phyloP scores from a whole-genome alignment of 305 asterid genomes.

The Fraxinus ornus region DNA sequence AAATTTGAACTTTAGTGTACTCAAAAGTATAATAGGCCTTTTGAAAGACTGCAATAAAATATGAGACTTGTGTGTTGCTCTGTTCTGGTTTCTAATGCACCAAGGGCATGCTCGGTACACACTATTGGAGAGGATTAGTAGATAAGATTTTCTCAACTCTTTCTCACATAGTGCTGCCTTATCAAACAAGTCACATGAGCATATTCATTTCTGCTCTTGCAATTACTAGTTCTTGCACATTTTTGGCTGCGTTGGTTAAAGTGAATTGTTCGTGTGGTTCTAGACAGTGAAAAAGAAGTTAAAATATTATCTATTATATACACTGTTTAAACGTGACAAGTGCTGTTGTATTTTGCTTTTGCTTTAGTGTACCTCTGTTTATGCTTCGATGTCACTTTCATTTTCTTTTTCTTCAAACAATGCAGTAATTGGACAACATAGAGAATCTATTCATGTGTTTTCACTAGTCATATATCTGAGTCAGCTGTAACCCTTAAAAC shows the following conservation, averaged over 20 bases:
- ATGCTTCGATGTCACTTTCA: background rate
- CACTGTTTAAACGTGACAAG: background rate
- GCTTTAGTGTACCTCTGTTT: background rate
- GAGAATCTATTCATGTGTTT: background rate
- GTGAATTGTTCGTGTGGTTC: background rate
- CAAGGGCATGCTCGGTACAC: background rate
- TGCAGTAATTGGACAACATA: background rate
- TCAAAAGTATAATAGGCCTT: background rate
- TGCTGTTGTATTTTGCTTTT: background rate
- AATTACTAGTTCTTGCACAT: background rate
- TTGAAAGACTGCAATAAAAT: background rate
- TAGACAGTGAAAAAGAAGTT: background rate
- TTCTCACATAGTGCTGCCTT: background rate
- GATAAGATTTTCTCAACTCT: background rate
- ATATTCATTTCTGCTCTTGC: background rate
- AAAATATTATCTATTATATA: background rate
- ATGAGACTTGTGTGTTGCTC: background rate
- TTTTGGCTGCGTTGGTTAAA: background rate
- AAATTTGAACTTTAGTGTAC: background rate
- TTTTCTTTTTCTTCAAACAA: background rate
- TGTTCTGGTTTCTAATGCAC: background rate
- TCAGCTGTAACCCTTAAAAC: conserved; percentile 6
- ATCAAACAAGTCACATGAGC: background rate
- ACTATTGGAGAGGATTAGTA: background rate
- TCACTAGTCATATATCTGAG: background rate